These are phyloP conservation scores for Mycena latifolia DNA, from an alignment of 768 basidiomycete genomes.

Conservation along the genomic window DNA sequence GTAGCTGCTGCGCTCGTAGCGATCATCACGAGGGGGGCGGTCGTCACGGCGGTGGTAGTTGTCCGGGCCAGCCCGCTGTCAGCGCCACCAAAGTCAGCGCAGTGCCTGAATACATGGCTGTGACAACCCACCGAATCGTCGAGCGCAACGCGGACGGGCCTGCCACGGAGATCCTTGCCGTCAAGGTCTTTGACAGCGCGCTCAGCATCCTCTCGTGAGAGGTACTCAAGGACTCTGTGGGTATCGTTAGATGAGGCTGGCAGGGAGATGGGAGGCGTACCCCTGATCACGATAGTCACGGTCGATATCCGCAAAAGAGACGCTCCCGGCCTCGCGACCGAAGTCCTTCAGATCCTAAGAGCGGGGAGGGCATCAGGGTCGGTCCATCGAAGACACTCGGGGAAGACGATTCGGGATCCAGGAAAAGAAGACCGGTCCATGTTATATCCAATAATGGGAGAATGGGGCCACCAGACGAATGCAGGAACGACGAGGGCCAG, in stretches of 20 bases:
- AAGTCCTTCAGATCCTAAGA: constrained; percentile 97
- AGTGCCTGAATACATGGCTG: neutral
- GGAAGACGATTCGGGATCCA: constrained; percentile 34
- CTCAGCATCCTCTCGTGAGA: constrained; percentile 90
- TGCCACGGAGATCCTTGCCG: constrained; percentile 89
- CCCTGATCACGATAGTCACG: constrained; percentile 88
- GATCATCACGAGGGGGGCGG: constrained; percentile 64
- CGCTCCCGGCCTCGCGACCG: constrained; percentile 92
- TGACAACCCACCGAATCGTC: constrained; percentile 67
- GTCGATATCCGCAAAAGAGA: constrained; percentile 96
- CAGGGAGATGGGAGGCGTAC: constrained; percentile 58
- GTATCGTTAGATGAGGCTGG: neutral
- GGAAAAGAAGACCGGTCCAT: constrained; percentile 8
- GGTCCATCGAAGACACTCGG: constrained; percentile 45
- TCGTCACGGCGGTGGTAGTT: constrained; percentile 85
- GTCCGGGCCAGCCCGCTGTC: constrained; percentile 74
- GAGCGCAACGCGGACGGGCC: constrained; percentile 77
- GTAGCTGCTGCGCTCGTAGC: constrained; percentile 66
- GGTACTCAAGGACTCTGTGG: constrained; percentile 89
- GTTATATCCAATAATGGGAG: neutral
- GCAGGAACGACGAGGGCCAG: constrained; percentile 27
- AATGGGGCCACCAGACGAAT: constrained; percentile 7
- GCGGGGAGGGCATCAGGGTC: constrained; percentile 60
- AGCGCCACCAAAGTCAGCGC: constrained; percentile 28
- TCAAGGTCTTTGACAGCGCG: constrained; percentile 91